Percentiles rank a stretch among this genome's conserved stretches.
Evolutionary conservation across 2,329 filamentous ascomycete species (phyloP).

Genomic region (Venturiaceae sp.): DNA sequence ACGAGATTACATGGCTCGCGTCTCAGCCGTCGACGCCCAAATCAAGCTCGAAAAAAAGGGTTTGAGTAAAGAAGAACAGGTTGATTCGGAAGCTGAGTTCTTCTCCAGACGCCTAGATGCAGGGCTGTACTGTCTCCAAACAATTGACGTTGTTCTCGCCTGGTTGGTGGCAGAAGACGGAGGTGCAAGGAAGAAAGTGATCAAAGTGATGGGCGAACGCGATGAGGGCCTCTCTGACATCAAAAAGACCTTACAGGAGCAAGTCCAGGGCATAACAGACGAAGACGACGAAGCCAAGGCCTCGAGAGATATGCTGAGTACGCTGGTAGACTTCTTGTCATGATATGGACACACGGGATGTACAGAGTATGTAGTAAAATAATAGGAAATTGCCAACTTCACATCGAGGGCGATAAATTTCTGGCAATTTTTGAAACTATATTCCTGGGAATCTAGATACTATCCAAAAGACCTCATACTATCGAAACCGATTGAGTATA

Average conservation of each 20-base stretch:
- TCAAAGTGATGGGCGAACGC: conserved; percentile 53
- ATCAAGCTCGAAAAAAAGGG: conserved; percentile 49
- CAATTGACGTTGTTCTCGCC: conserved; percentile 72
- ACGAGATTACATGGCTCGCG: conserved; percentile 55
- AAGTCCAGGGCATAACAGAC: conserved; percentile 49
- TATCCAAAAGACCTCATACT: no score
- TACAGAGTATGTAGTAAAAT: background rate
- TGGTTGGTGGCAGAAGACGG: conserved; percentile 89
- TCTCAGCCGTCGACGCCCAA: conserved; percentile 52
- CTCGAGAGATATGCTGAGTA: conserved; percentile 54
- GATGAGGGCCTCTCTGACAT: conserved; percentile 58
- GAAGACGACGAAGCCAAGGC: conserved; percentile 39
- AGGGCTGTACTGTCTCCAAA: conserved; percentile 74
- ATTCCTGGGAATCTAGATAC: no score
- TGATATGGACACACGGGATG: no score
- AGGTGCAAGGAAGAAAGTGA: conserved; percentile 59
- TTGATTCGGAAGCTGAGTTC: conserved; percentile 59
- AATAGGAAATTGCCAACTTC: background rate
- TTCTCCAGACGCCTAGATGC: conserved; percentile 69
- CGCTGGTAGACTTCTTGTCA: conserved; percentile 41
- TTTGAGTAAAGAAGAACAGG: conserved; percentile 48
- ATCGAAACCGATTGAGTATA: no score
- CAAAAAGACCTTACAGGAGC: conserved; percentile 58
- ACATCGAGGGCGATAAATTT: background rate
- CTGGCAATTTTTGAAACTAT: no score